These are phyloP conservation scores for Teunomyces funiuensis DNA, from an alignment of 805 yeast species.

Conservation along the genomic window DNA sequence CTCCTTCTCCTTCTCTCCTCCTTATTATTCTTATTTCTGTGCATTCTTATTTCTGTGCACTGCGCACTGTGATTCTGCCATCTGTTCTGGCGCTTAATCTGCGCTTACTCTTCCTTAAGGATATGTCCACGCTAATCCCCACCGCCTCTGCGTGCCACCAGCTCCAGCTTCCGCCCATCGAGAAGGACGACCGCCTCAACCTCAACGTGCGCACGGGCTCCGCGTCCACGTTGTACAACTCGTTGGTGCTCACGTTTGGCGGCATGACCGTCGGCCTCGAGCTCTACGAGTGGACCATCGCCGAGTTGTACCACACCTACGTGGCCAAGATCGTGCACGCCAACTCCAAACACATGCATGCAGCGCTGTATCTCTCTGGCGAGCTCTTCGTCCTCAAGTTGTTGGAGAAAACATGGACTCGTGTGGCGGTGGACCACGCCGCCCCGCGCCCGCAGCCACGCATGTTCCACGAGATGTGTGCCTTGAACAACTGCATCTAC, in stretches of 20 bases:
- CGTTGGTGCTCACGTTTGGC: conserved; percentile 65
- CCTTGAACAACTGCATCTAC: conserved; percentile 50
- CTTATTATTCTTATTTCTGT: no score
- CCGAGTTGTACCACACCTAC: conserved; percentile 41
- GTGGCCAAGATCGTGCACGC: conserved; percentile 24
- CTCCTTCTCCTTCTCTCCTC: no score
- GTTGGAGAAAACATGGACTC: conserved; percentile 58
- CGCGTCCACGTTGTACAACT: conserved; percentile 54
- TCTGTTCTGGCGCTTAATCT: no score
- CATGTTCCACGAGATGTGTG: conserved; percentile 58
- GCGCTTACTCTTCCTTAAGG: not conserved
- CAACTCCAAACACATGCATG: conserved; percentile 24
- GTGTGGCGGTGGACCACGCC: conserved; percentile 25
- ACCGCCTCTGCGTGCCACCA: conserved; percentile 61
- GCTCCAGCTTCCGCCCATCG: conserved; percentile 53
- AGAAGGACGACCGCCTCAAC: conserved; percentile 52
- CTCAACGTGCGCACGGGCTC: conserved; percentile 70
- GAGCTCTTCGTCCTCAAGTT: conserved; percentile 63
- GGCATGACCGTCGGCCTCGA: conserved; percentile 63
- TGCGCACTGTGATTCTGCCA: no score
- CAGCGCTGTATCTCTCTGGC: conserved; percentile 50
- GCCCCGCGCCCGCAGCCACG: conserved; percentile 43
- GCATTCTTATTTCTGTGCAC: no score
- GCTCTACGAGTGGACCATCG: conserved; percentile 37
- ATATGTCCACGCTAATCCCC: conserved; percentile 64